phyloP scores from a whole-genome alignment of 768 basidiomycete genomes.

The Lactarius vividus region DNA sequence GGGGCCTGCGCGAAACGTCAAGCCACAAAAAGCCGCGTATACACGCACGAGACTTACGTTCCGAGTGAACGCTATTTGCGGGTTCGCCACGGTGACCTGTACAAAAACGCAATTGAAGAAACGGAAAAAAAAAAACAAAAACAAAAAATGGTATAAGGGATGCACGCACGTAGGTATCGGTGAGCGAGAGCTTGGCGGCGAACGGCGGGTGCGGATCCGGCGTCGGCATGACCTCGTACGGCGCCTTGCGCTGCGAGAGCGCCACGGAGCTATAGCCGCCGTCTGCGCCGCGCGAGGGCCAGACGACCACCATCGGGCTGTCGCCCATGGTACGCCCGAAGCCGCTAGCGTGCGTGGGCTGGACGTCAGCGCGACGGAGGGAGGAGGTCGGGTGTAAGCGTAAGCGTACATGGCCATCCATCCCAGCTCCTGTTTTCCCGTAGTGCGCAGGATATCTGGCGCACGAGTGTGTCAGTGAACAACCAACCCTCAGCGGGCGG shows the following conservation, averaged over 20 bases:
- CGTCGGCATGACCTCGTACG: constrained; percentile 52
- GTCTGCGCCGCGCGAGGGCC: constrained; percentile 52
- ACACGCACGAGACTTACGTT: too few relatives aligned
- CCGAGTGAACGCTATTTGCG: constrained; percentile 18
- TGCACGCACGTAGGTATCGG: constrained; percentile 37
- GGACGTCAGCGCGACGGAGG: constrained; percentile 28
- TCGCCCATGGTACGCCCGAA: constrained; percentile 55
- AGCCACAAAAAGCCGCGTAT: too few relatives aligned
- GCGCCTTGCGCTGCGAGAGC: constrained; percentile 62
- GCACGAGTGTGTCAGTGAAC: background rate
- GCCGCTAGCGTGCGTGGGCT: constrained; percentile 37
- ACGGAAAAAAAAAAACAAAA: too few relatives aligned
- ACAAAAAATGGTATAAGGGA: too few relatives aligned
- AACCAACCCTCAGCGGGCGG: too few relatives aligned
- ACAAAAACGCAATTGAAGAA: background rate
- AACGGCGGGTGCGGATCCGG: constrained; percentile 53
- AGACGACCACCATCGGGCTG: constrained; percentile 70
- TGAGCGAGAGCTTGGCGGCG: constrained; percentile 42
- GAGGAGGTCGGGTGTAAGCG: background rate
- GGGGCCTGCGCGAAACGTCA: constrained; percentile 38
- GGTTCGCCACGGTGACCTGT: constrained; percentile 3
- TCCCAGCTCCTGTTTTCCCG: constrained; percentile 21
- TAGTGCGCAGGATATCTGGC: constrained; percentile 29
- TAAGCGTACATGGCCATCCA: constrained; percentile 32
- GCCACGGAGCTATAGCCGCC: constrained; percentile 45